Percentiles rank a stretch among this genome's conserved stretches.
Conservation (phyloP, 2,329 filamentous ascomycete genomes). For the Fusarium sambucinum region DNA sequence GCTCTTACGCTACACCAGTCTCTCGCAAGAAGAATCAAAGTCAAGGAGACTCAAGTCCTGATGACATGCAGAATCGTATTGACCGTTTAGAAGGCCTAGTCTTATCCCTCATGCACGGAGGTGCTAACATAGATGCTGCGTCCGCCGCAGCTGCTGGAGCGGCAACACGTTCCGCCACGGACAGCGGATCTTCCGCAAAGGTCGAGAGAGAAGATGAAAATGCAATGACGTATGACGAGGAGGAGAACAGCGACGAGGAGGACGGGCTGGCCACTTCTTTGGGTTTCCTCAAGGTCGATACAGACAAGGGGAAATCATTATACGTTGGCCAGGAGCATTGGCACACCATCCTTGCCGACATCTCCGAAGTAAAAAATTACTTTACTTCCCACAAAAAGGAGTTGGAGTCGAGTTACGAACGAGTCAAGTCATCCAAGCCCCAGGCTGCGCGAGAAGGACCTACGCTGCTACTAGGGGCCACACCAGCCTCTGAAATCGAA, state of each 20-base stretch:
- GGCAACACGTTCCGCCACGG: slow-evolving; percentile 54
- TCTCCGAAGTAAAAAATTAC: slow-evolving; percentile 93
- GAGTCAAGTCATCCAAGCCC: slow-evolving; percentile 77
- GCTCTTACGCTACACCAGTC: slow-evolving; percentile 82
- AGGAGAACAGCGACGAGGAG: slow-evolving; percentile 77
- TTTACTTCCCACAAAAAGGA: slow-evolving; percentile 90
- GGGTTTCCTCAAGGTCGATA: slow-evolving; percentile 84
- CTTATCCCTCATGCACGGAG: slow-evolving; percentile 92
- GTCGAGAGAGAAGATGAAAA: slow-evolving; percentile 70
- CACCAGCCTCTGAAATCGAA: slow-evolving; percentile 78
- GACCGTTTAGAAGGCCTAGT: slow-evolving; percentile 94
- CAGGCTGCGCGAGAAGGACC: slow-evolving; percentile 72
- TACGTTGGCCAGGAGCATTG: slow-evolving; percentile 88
- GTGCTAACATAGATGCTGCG: slow-evolving; percentile 64
- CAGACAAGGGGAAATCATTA: slow-evolving; percentile 80
- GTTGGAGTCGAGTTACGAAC: slow-evolving; percentile 82
- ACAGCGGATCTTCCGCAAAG: slow-evolving; percentile 60
- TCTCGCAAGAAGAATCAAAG: slow-evolving; percentile 79
- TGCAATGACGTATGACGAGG: slow-evolving; percentile 59
- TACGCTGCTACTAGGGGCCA: slow-evolving; percentile 81
- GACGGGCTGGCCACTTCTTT: slow-evolving; percentile 77
- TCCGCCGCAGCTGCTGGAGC: slow-evolving; percentile 53
- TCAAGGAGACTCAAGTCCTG: slow-evolving; percentile 73
- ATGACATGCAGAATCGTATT: slow-evolving; percentile 99
- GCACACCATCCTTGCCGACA: slow-evolving; percentile 83